These are phyloP conservation scores for Sechiopsis laciniata DNA, from an alignment of 306 rosid genomes.

Conservation along the genomic window DNA sequence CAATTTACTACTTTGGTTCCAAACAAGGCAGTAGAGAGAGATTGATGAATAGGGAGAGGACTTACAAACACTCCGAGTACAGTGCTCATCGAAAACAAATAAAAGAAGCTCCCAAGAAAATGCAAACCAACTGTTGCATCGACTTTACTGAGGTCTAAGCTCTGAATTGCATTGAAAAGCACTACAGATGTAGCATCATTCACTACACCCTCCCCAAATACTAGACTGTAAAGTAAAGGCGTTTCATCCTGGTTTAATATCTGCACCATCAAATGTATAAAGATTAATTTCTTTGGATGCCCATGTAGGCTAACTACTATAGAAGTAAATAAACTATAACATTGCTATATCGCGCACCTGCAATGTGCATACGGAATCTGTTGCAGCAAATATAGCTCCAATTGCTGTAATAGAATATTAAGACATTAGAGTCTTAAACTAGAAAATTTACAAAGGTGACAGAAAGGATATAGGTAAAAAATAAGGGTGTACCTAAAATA, in stretches of 20 bases:
- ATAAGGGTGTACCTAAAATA: conserved; percentile 51
- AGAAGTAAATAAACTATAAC: conserved; percentile 4
- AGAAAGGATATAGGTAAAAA: conserved; percentile 12
- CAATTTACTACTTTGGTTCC: conserved; percentile 20
- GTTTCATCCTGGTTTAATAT: conserved; percentile 93
- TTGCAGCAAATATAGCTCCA: conserved; percentile 95
- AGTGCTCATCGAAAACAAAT: conserved; percentile 71
- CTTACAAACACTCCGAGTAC: conserved; percentile 75
- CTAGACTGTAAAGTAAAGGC: conserved; percentile 94
- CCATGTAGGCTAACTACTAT: conserved; percentile 19
- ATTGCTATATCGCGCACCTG: conserved; percentile 52
- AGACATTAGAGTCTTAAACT: conserved; percentile 17
- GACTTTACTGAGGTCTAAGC: conserved; percentile 64
- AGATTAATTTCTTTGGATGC: conserved; percentile 24
- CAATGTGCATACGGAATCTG: conserved; percentile 97
- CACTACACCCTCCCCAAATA: conserved; percentile 96
- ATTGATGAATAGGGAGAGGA: conserved; percentile 21
- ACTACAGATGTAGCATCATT: conserved; percentile 98
- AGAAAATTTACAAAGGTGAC: not conserved
- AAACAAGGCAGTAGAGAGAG: not conserved
- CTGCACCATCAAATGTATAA: conserved; percentile 43
- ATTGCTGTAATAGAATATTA: conserved; percentile 53
- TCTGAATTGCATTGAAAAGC: conserved; percentile 92
- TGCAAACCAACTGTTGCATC: conserved; percentile 52
- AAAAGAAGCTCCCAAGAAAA: conserved; percentile 68